Evolutionary conservation across 106 monocot genomes (phyloP).

Genomic region (Allium fistulosum): DNA sequence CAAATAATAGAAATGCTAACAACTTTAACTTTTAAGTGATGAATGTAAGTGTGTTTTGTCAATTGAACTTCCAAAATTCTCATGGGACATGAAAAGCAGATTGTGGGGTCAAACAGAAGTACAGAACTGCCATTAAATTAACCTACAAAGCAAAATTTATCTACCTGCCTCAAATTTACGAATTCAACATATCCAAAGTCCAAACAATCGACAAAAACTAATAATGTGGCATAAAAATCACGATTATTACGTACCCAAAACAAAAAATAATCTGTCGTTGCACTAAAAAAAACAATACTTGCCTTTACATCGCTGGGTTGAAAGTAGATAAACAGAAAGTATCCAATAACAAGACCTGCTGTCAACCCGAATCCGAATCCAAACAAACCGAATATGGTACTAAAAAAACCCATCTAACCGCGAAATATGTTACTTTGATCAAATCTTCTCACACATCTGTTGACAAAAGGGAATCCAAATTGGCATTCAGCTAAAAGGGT

Average conservation of each 20-base stretch:
- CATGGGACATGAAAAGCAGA: too few species aligned
- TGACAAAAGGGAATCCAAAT: conserved; percentile 4
- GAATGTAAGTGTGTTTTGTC: too few species aligned
- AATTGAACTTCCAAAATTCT: too few species aligned
- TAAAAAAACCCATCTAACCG: conserved; percentile 37
- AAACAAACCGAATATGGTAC: conserved; percentile 37
- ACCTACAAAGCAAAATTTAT: too few species aligned
- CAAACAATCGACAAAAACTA: too few species aligned
- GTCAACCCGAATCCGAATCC: conserved; percentile 54
- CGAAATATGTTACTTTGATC: not conserved
- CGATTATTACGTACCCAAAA: not conserved
- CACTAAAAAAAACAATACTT: not conserved
- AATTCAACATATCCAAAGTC: too few species aligned
- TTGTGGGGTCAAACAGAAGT: too few species aligned
- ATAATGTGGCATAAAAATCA: too few species aligned
- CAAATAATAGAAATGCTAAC: too few species aligned
- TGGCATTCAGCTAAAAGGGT: not conserved
- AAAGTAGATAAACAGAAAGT: conserved; percentile 67
- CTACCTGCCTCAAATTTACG: too few species aligned
- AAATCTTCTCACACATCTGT: conserved; percentile 7
- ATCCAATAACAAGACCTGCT: conserved; percentile 49
- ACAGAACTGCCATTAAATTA: too few species aligned
- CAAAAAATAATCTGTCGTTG: not conserved
- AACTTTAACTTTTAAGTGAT: too few species aligned
- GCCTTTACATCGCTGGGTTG: conserved; percentile 70